A percentile compares a stretch with the other conserved stretches of the same genome.
Evolutionary conservation across 2,329 filamentous ascomycete species (phyloP).

Genomic region (Coccinonectria pachysandricola): DNA sequence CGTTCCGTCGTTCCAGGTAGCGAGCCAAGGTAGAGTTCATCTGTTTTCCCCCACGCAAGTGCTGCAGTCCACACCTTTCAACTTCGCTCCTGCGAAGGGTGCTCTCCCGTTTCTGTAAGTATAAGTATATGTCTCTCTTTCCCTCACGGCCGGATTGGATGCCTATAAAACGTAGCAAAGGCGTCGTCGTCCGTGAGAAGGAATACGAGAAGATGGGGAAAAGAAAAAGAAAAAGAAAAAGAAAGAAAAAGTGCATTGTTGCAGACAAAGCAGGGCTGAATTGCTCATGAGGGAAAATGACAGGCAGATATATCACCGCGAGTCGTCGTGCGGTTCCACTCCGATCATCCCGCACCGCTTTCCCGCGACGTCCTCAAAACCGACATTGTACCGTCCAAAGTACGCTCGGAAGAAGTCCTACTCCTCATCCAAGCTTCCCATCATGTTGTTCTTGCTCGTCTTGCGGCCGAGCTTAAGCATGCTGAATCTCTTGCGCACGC

Average conservation of each 20-base stretch:
- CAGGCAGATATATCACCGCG: slow-evolving; percentile 2
- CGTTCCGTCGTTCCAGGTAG: no score
- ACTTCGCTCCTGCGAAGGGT: no score
- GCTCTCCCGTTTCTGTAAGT: no score
- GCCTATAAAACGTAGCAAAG: slow-evolving; percentile 4
- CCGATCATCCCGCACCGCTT: slow-evolving; percentile 4
- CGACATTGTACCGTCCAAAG: slow-evolving; percentile 18
- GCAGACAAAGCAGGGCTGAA: neutral
- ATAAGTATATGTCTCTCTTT: no score
- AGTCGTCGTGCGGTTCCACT: slow-evolving; percentile 3
- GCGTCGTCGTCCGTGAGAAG: slow-evolving; percentile 1
- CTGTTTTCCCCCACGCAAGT: no score
- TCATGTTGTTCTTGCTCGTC: slow-evolving; percentile 43
- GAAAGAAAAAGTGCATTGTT: neutral
- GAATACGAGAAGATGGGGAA: slow-evolving; percentile 3
- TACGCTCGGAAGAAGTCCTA: slow-evolving; percentile 28
- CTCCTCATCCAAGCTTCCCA: slow-evolving; percentile 48
- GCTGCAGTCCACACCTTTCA: no score
- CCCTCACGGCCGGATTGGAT: no score
- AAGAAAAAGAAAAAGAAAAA: slow-evolving; percentile 3
- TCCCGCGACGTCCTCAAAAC: slow-evolving; percentile 10
- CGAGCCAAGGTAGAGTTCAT: no score
- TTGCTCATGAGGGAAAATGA: slow-evolving; percentile 1
- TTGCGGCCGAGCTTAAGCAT: slow-evolving; percentile 67
- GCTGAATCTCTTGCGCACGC: slow-evolving; percentile 69